Evolutionary conservation across 768 basidiomycete genomes (phyloP).

Genomic region (Termitomyces sp.): DNA sequence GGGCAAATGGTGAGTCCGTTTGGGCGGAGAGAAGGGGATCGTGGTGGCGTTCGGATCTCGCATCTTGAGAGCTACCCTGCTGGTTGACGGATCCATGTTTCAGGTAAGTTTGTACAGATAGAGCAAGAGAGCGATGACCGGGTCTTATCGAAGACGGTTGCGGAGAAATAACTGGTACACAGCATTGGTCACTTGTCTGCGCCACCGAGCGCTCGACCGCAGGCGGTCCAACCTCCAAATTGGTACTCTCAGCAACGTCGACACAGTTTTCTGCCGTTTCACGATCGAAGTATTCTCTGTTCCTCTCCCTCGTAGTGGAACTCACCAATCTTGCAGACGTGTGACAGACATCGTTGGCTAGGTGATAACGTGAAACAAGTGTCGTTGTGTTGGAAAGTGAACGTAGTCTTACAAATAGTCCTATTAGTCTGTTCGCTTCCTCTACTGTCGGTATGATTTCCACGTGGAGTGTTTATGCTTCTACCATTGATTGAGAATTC

Average conservation of each 20-base stretch:
- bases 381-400: neutral
- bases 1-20: neutral
- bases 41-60: neutral
- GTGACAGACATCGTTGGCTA: neutral
- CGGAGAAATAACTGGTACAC: neutral
- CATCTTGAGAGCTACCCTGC: neutral
- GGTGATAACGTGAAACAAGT: neutral
- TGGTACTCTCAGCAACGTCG: neutral
- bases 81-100: neutral
- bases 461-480: neutral
- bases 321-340: neutral
- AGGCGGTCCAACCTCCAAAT: neutral
- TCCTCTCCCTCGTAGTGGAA: conserved; percentile 5
- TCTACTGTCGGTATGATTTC: neutral
- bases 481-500: neutral
- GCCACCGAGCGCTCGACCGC: neutral
- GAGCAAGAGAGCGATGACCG: conserved; percentile 33
- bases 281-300: neutral
- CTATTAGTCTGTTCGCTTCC: neutral
- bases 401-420: neutral
- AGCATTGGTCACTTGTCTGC: neutral
- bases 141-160: neutral
- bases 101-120: conserved; percentile 47
- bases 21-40: neutral
- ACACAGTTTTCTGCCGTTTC: neutral